Percentiles rank a stretch among this genome's conserved stretches.
Evolutionary conservation across 768 basidiomycete genomes (phyloP).

Genomic region (Tremella mesenterica): DNA sequence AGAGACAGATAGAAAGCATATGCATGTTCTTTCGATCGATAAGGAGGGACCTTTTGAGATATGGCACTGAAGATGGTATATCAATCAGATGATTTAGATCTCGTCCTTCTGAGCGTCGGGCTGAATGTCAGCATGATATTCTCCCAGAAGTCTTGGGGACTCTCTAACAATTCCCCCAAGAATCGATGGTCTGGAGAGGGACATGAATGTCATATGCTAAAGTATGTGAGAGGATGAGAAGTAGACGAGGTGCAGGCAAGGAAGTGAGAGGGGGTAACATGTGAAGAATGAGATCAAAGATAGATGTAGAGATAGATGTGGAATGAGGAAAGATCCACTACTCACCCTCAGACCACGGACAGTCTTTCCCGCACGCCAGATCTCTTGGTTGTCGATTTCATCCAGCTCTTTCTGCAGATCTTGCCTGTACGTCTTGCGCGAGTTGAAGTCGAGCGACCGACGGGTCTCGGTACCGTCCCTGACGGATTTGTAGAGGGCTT

Average conservation of each 20-base stretch:
- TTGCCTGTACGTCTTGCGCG: constrained; percentile 79
- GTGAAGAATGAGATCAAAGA: background rate
- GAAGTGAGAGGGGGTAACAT: background rate
- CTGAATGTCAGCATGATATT: constrained; percentile 11
- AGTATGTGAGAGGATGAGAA: background rate
- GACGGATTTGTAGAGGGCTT: constrained; percentile 89
- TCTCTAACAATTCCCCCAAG: too few relatives aligned
- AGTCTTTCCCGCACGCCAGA: constrained; percentile 93
- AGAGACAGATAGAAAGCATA: too few relatives aligned
- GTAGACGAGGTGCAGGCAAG: background rate
- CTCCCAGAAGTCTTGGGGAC: background rate
- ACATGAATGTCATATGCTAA: too few relatives aligned
- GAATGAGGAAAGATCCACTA: background rate
- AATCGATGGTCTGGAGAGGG: too few relatives aligned
- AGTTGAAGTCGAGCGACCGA: constrained; percentile 93
- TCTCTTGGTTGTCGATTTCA: constrained; percentile 96
- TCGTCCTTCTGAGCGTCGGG: constrained; percentile 40
- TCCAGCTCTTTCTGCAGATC: constrained; percentile 85
- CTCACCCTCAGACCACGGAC: constrained; percentile 62
- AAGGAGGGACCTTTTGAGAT: too few relatives aligned
- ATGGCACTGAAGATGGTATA: too few relatives aligned
- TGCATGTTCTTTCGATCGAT: too few relatives aligned
- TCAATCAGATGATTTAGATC: too few relatives aligned
- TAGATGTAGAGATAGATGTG: background rate
- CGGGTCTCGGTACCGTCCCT: constrained; percentile 92